Conservation (phyloP, 192 early-diverging fungal genomes). For the Powellomyces hirtus region DNA sequence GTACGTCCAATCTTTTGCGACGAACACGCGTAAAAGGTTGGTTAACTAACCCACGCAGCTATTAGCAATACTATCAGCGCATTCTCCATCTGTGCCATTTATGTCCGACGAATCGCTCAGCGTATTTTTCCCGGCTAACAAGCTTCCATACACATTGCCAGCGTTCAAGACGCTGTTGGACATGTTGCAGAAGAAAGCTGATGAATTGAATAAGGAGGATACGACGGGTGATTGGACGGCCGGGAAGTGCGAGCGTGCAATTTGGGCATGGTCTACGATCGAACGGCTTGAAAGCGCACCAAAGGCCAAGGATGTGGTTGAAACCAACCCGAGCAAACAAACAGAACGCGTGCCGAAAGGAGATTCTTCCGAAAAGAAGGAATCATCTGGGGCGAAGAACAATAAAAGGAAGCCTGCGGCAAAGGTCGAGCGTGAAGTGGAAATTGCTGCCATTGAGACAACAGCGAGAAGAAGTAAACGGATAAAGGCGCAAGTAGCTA, state of each 20-base stretch:
- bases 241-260: constrained; percentile 10
- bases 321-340: no score
- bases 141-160: constrained; percentile 12
- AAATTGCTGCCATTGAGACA: no score
- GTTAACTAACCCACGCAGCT: background rate
- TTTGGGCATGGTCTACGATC: background rate
- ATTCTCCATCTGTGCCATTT: constrained; percentile 8
- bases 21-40: background rate
- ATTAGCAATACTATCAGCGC: constrained; percentile 15
- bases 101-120: constrained; percentile 24
- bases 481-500: no score
- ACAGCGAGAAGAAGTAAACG: no score
- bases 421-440: no score
- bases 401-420: no score
- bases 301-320: background rate
- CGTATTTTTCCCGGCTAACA: background rate
- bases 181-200: background rate
- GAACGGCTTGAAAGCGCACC: background rate
- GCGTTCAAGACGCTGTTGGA: constrained; percentile 10
- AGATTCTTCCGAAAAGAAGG: no score
- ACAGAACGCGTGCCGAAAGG: no score
- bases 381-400: no score
- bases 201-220: constrained; percentile 12
- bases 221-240: constrained; percentile 1
- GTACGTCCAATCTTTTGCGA: no score